A percentile compares a stretch with the other conserved stretches of the same genome.
Evolutionary conservation across 1,284 basidiomycete genomes (phyloP).

Genomic region (Trametes pubescens): DNA sequence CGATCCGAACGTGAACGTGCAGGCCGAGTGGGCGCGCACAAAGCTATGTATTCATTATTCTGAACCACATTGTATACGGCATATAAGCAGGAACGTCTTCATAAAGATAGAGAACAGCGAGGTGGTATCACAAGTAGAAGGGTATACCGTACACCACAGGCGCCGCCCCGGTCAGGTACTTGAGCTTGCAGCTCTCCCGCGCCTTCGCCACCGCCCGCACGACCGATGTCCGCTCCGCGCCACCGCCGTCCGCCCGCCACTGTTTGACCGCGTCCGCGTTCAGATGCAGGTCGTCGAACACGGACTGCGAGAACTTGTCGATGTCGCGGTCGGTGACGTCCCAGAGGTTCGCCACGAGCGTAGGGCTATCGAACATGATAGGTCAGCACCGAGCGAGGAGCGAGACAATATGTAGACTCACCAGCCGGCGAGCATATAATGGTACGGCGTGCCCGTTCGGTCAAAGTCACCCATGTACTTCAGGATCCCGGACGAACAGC

Average conservation of each 20-base stretch:
- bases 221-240: conserved; percentile 55
- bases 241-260: conserved; percentile 36
- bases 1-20: too few relatives aligned
- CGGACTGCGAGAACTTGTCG: conserved; percentile 88
- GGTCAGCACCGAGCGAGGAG: neutral
- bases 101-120: too few relatives aligned
- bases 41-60: too few relatives aligned
- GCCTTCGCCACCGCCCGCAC: conserved; percentile 85
- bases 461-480: conserved; percentile 95
- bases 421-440: conserved; percentile 98
- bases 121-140: conserved; percentile 65
- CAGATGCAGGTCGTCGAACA: conserved; percentile 81
- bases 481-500: conserved; percentile 93
- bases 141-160: conserved; percentile 96
- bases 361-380: conserved; percentile 65
- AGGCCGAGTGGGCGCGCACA: too few relatives aligned
- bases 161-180: conserved; percentile 95
- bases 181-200: conserved; percentile 85
- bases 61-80: too few relatives aligned
- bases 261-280: conserved; percentile 48
- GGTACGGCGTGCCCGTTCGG: conserved; percentile 88
- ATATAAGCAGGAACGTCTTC: too few relatives aligned
- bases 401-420: conserved; percentile 49
- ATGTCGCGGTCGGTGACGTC: conserved; percentile 98
- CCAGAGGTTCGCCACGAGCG: conserved; percentile 95